Evolutionary conservation across 345 rosid genomes (phyloP).

Genomic region (Eucalyptus shirleyi): DNA sequence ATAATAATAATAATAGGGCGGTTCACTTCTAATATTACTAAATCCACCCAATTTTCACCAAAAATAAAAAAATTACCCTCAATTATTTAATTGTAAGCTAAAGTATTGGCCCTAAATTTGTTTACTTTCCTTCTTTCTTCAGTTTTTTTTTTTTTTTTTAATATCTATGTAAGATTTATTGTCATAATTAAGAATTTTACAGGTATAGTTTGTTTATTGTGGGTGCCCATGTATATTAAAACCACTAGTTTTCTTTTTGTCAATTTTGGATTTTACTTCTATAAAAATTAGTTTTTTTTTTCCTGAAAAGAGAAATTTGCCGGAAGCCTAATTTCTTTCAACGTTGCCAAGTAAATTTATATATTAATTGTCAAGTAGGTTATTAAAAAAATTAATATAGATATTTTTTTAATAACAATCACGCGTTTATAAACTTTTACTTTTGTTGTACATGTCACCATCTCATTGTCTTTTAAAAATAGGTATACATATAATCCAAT

Average conservation of each 20-base stretch:
- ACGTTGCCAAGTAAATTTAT: background rate
- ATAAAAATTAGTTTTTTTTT: background rate
- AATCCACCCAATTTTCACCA: too few relatives aligned
- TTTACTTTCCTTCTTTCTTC: background rate
- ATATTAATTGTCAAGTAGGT: background rate
- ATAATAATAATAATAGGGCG: too few relatives aligned
- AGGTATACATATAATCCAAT: rapidly evolving
- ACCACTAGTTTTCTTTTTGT: background rate
- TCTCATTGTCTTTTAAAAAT: too few relatives aligned
- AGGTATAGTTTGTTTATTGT: too few relatives aligned
- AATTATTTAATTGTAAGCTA: too few relatives aligned
- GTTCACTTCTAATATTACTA: too few relatives aligned
- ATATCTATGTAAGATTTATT: background rate
- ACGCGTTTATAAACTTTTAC: too few relatives aligned
- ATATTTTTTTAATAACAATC: too few relatives aligned
- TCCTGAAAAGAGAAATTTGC: background rate
- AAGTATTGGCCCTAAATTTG: background rate
- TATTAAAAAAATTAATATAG: too few relatives aligned
- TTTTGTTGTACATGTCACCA: too few relatives aligned
- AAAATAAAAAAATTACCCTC: background rate
- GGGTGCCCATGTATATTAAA: background rate
- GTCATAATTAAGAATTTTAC: background rate
- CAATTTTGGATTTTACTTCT: background rate
- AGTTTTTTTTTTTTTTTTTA: too few relatives aligned
- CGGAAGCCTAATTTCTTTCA: background rate